These are phyloP conservation scores for Paspalum notatum DNA, from an alignment of 176 grass and related monocot genomes.

Conservation along the genomic window DNA sequence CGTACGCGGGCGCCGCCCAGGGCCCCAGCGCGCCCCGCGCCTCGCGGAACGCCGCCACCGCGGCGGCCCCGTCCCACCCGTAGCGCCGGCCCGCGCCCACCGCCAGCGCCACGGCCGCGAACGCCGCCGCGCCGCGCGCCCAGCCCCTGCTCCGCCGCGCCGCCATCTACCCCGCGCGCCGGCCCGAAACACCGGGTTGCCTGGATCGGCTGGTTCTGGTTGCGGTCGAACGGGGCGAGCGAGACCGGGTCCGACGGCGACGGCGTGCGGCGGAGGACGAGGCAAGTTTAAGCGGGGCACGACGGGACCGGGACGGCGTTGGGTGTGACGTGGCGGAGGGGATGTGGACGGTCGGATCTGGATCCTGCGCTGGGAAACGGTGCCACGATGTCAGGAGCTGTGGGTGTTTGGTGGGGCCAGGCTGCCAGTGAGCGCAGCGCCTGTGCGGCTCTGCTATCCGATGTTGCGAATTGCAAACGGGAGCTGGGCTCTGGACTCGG, in stretches of 20 bases:
- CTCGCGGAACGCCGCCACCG: slow-evolving; percentile 49
- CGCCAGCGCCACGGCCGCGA: slow-evolving; percentile 27
- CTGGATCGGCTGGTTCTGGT: not conserved
- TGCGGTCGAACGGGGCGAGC: not conserved
- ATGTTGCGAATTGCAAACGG: no score
- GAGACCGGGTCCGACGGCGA: not conserved
- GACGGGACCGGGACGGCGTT: no score
- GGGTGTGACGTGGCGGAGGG: slow-evolving; percentile 18
- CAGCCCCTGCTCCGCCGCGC: slow-evolving; percentile 26
- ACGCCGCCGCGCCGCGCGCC: slow-evolving; percentile 30
- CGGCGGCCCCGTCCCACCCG: slow-evolving; percentile 69
- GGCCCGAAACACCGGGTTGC: no score
- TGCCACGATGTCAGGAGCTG: not conserved
- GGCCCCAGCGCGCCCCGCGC: slow-evolving; percentile 57
- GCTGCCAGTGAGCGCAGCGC: not conserved
- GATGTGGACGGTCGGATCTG: slow-evolving; percentile 28
- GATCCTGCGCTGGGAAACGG: not conserved
- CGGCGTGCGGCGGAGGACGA: not conserved
- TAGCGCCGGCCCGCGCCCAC: slow-evolving; percentile 51
- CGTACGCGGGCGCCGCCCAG: slow-evolving; percentile 81
- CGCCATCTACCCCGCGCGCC: slow-evolving; percentile 14
- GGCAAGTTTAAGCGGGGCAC: not conserved
- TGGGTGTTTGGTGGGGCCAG: not conserved
- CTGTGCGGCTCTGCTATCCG: no score
- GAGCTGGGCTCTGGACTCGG: no score